Evolutionary conservation across 1,284 basidiomycete species (phyloP), one percentile per base, ranked within the genome.

Genomic region (Leccinum griseonigrum): DNA sequence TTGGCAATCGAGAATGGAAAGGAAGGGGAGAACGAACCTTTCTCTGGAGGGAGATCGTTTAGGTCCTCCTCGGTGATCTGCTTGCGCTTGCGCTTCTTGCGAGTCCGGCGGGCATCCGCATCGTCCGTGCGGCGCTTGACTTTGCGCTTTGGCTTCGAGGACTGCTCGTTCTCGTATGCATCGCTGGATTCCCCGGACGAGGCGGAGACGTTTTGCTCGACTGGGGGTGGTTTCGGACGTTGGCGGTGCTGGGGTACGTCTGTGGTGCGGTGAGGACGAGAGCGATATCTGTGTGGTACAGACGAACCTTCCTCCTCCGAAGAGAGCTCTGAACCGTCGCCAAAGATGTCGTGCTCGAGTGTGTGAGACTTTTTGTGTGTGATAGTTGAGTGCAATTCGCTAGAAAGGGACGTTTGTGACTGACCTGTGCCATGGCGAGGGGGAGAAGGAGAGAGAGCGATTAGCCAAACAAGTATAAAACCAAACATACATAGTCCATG

Each of bases 321-420:
- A 1, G 84, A 85, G 0, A 92, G 82, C 66, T 93, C 91, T 1
- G 90, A 92, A 68, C 90, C 89, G 43, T 90, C 87, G 64, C 85
- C 90, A 67, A 91, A 92, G 68, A 93, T 85, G 75, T 88, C 83
- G 66, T 84, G 83, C 63, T 83, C 86, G 56, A 88, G 83, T 72
- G 46, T 2, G 11, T 1, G 16, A 0, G 16, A 3, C 32, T 58
- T 40, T 63, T 58, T 0, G 9, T 6, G 0, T 18, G 22, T 22
- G 4, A 16, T 1, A 10, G 51, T 22, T 28, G n/a, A 18, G 48
- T 1, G 51, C 14, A 4, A 1, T 3, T 4, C 5, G 14, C 22
- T 48, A 13, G 46, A 5, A 3, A 34, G 32, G 0, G 7, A 22
- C 22, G 0, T 3, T 3, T 9, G 13, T 38, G 10, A 56, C 68